Percentiles rank a stretch among this genome's conserved stretches.
These are phyloP conservation scores for Hermanozyma aechmeae DNA, from an alignment of 805 yeast genomes.

Conservation along the genomic window DNA sequence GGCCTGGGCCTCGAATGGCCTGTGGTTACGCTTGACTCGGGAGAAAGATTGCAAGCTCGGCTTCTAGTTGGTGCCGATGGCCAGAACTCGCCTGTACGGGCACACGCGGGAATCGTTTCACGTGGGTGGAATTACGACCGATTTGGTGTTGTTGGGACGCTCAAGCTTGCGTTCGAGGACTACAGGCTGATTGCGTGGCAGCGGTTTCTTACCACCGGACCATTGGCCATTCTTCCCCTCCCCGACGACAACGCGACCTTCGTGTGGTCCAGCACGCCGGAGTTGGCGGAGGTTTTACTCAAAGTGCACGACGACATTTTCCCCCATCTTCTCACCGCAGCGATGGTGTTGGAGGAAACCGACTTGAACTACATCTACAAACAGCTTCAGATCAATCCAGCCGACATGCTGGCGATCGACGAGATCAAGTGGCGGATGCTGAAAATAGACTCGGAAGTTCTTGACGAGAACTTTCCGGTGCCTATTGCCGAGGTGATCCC, in stretches of 20 bases:
- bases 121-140: slow-evolving; percentile 89
- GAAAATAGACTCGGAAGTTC: slow-evolving; percentile 27
- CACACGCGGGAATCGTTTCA: slow-evolving; percentile 70
- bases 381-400: slow-evolving; percentile 24
- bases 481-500: slow-evolving; percentile 50
- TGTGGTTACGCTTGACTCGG: slow-evolving; percentile 54
- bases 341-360: slow-evolving; percentile 64
- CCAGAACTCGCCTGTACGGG: slow-evolving; percentile 84
- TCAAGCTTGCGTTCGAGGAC: slow-evolving; percentile 66
- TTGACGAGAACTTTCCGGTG: slow-evolving; percentile 60
- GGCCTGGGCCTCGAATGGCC: slow-evolving; percentile 57
- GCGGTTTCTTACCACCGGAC: slow-evolving; percentile 84
- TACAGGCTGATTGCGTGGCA: slow-evolving; percentile 81
- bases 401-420: slow-evolving; percentile 41
- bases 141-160: slow-evolving; percentile 88
- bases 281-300: slow-evolving; percentile 54
- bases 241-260: slow-evolving; percentile 82
- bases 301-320: slow-evolving; percentile 54
- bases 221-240: slow-evolving; percentile 83
- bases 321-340: slow-evolving; percentile 72
- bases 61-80: slow-evolving; percentile 95
- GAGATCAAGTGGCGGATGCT: slow-evolving; percentile 70
- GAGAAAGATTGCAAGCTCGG: slow-evolving; percentile 55
- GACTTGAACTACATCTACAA: slow-evolving; percentile 68
- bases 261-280: slow-evolving; percentile 88